Conservation (phyloP, 768 basidiomycete genomes). For the Melanogaster broomeanus region DNA sequence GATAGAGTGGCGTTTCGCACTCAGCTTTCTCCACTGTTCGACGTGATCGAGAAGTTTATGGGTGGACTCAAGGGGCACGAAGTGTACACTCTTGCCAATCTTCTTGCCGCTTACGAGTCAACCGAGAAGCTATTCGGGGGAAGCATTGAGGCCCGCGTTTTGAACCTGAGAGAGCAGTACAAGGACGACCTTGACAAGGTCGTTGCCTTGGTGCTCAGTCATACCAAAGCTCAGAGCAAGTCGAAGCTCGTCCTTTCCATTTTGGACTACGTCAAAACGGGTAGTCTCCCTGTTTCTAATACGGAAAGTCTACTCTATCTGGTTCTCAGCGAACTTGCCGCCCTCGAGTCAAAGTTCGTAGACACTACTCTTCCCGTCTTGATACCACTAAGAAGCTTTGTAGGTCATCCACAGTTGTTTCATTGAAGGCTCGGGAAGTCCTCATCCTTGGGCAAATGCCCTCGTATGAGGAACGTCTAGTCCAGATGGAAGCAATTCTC, state of each 20-base stretch:
- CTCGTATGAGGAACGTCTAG: conserved; percentile 90
- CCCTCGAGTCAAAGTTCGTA: conserved; percentile 83
- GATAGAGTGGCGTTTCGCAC: conserved; percentile 81
- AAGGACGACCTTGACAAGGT: conserved; percentile 93
- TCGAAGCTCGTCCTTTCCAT: conserved; percentile 83
- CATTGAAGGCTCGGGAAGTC: conserved; percentile 96
- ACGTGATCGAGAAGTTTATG: conserved; percentile 77
- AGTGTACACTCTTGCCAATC: conserved; percentile 68
- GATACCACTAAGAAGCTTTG: conserved; percentile 3
- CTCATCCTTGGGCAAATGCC: conserved; percentile 96
- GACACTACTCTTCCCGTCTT: neutral
- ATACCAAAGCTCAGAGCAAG: conserved; percentile 94
- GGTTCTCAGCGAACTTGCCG: conserved; percentile 79
- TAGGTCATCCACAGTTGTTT: conserved; percentile 88
- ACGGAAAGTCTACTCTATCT: conserved; percentile 73
- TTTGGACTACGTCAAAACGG: conserved; percentile 87
- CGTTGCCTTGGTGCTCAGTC: conserved; percentile 84
- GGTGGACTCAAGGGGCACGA: conserved; percentile 88
- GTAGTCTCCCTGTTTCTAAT: conserved; percentile 73
- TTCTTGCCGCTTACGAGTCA: conserved; percentile 77
- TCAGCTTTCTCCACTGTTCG: conserved; percentile 68
- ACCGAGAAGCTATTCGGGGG: conserved; percentile 95
- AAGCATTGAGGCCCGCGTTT: conserved; percentile 89
- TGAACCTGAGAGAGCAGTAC: conserved; percentile 87
- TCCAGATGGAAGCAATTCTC: conserved; percentile 94